Conservation (phyloP, 1,139 yeast genomes). For the Magnusiomyces paraingens region DNA sequence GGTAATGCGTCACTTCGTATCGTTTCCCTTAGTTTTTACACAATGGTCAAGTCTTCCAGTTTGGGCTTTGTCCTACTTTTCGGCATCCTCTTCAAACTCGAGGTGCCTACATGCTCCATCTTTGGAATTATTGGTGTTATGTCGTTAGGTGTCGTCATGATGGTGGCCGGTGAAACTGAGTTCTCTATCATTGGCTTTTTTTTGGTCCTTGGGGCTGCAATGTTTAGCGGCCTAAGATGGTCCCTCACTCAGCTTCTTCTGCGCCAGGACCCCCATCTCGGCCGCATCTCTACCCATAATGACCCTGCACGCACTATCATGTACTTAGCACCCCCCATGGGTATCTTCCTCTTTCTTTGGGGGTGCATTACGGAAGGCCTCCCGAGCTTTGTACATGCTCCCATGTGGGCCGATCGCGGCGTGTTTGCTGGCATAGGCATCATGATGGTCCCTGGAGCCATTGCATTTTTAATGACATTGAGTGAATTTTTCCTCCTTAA, state of each 20-base stretch:
- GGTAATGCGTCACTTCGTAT: slow-evolving; percentile 77
- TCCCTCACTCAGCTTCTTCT: slow-evolving; percentile 81
- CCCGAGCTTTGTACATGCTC: slow-evolving; percentile 43
- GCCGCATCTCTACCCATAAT: slow-evolving; percentile 26
- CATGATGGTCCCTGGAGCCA: slow-evolving; percentile 70
- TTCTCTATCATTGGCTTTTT: slow-evolving; percentile 50
- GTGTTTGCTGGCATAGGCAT: slow-evolving; percentile 47
- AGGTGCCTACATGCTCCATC: slow-evolving; percentile 60
- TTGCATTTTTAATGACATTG: slow-evolving; percentile 86
- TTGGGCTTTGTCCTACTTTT: slow-evolving; percentile 82
- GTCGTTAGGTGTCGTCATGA: slow-evolving; percentile 73
- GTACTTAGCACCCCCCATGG: slow-evolving; percentile 82
- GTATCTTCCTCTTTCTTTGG: slow-evolving; percentile 48
- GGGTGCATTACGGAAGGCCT: slow-evolving; percentile 68
- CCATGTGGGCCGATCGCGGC: slow-evolving; percentile 60
- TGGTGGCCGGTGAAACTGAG: slow-evolving; percentile 59
- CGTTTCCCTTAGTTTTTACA: slow-evolving; percentile 77
- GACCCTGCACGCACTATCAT: slow-evolving; percentile 82
- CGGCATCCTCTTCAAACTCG: slow-evolving; percentile 74
- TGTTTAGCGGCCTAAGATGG: slow-evolving; percentile 90
- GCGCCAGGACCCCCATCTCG: slow-evolving; percentile 28
- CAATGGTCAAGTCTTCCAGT: slow-evolving; percentile 87
- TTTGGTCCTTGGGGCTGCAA: slow-evolving; percentile 68
- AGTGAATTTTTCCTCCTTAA: slow-evolving; percentile 81
- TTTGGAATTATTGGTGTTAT: slow-evolving; percentile 64